phyloP scores from a whole-genome alignment of 805 yeast genomes.

The Candida sanyiensis region DNA sequence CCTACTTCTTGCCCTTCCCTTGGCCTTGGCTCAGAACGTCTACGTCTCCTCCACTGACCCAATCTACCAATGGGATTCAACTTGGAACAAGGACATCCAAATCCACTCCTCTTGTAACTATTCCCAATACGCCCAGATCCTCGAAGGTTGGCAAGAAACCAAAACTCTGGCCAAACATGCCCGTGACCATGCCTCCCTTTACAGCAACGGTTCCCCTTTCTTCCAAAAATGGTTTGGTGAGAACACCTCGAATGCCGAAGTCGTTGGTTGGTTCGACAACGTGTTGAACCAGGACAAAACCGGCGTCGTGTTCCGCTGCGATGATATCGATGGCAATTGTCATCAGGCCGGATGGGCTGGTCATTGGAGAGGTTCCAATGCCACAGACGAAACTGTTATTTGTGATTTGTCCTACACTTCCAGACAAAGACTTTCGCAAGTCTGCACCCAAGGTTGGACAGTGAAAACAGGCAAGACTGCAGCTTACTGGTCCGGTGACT shows the following conservation, averaged over 20 bases:
- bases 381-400: conserved; percentile 35
- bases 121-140: conserved; percentile 16
- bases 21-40: conserved; percentile 11
- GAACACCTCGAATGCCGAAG: conserved; percentile 31
- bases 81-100: conserved; percentile 19
- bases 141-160: conserved; percentile 29
- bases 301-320: conserved; percentile 34
- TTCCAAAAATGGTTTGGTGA: conserved; percentile 35
- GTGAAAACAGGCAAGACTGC: conserved; percentile 23
- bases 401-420: conserved; percentile 35
- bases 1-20: neutral
- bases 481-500: conserved; percentile 32
- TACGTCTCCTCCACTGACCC: conserved; percentile 12
- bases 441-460: conserved; percentile 34
- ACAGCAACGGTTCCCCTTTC: conserved; percentile 29
- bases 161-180: conserved; percentile 31
- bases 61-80: conserved; percentile 13
- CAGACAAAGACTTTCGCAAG: conserved; percentile 27
- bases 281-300: conserved; percentile 31
- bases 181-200: conserved; percentile 30
- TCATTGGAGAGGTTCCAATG: conserved; percentile 33
- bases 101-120: conserved; percentile 19
- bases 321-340: conserved; percentile 35
- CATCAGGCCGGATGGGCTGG: conserved; percentile 33
- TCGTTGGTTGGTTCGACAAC: conserved; percentile 32